Evolutionary conservation across 352 stramenopile genomes (phyloP), one percentile per base, ranked within the genome.

Genomic region (Globisporangium nagaii): DNA sequence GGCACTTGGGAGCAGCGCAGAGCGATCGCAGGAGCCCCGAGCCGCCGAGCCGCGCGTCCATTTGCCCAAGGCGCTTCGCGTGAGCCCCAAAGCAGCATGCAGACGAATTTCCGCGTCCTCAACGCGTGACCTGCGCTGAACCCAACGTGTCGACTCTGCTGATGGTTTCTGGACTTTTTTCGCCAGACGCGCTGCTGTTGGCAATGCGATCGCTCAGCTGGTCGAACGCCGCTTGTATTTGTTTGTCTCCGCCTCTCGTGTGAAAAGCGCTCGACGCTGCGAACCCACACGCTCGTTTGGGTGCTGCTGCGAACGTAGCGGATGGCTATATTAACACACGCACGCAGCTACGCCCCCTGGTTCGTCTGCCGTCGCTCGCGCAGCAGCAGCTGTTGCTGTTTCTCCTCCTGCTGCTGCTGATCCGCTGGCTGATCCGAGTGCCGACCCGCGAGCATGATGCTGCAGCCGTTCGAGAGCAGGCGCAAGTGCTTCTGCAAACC

Each of bases 381-480:
- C 34, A 17, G 24, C 42, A 24, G 42, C 25, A 22, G 13, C 13
- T n/a, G 24, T 11, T 27, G 11, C 24, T 32, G 40, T 17, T 50
- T n/a, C 30, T 17, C 17, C 22, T 31, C 17, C 25, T 40, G 28
- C 11, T 22, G 13, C 24, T 45, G 31, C 10, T 13, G 17, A n/a
- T 37, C 36, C 9, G 41, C 20, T 13, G 17, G 19, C 19, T 17
- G 9, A 11, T 9, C 30, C 13, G 46, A 4, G 6, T 15, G 46
- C 4, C 19, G 32, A 36, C 36, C 43, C 36, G 71, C 47, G 13
- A 90, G 51, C 62, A 90, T 88, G 62, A 90, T 84, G 53, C 76
- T 90, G 56, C 73, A 88, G n/a, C 79, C 79, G 59, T 90, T 90
- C 12, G 74, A 82, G 25, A 90, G 63, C 42, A 71, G 63, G 2